Conservation (phyloP, 2,329 filamentous ascomycete genomes). For the Neonectria hederae region DNA sequence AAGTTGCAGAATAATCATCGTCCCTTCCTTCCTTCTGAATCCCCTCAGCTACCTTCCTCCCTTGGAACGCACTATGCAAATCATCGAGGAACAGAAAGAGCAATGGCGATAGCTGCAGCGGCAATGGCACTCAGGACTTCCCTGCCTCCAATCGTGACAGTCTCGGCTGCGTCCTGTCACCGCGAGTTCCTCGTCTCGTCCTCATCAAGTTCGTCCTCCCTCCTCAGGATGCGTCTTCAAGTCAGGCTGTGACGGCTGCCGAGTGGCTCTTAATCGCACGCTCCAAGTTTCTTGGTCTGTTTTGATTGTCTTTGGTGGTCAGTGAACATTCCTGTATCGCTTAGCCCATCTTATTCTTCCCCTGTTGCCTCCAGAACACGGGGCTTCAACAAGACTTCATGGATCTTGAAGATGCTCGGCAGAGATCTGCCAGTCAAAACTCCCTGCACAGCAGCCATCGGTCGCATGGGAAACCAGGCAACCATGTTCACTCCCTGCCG, state of each 20-base stretch:
- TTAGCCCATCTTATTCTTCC: conserved; percentile 28
- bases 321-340: conserved; percentile 34
- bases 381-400: conserved; percentile 35
- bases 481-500: conserved; percentile 31
- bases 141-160: not conserved
- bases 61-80: too few relatives aligned
- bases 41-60: not conserved
- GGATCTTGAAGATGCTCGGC: conserved; percentile 41
- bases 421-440: conserved; percentile 53
- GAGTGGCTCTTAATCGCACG: conserved; percentile 33
- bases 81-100: not conserved
- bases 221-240: conserved; percentile 27
- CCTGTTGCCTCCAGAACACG: conserved; percentile 3
- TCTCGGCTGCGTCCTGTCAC: not conserved
- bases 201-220: conserved; percentile 17
- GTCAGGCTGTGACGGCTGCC: conserved; percentile 30
- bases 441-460: conserved; percentile 49
- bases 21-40: not conserved
- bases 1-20: not conserved
- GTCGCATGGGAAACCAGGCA: conserved; percentile 36
- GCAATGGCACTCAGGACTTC: not conserved
- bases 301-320: conserved; percentile 31
- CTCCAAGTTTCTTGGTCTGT: conserved; percentile 29
- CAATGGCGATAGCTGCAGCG: not conserved
- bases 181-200: not conserved